Conservation (phyloP, 2,329 filamentous ascomycete species). For the Exophiala sideris region DNA sequence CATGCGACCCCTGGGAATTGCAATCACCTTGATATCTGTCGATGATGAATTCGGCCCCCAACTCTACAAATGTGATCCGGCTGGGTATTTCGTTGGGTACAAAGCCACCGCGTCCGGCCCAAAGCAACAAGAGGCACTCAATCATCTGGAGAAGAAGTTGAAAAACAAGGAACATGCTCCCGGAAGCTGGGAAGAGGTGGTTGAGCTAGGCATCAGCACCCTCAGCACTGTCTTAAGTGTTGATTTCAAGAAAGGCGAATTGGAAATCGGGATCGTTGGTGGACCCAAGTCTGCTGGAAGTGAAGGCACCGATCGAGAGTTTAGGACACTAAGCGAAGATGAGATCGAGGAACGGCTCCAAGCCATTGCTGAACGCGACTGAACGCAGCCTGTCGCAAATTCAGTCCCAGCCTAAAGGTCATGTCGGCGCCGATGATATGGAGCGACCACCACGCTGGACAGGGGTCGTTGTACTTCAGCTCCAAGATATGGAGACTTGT, state of each 20-base stretch:
- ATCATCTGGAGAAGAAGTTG: conserved; percentile 98
- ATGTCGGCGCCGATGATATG: conserved; percentile 4
- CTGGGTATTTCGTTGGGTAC: conserved; percentile 97
- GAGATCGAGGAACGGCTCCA: conserved; percentile 98
- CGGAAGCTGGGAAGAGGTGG: conserved; percentile 93
- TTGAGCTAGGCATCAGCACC: conserved; percentile 92
- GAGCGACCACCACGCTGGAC: conserved; percentile 25
- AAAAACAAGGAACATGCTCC: conserved; percentile 97
- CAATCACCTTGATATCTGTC: conserved; percentile 89
- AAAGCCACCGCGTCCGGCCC: conserved; percentile 96
- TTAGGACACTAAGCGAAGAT: conserved; percentile 88
- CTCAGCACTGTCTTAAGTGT: conserved; percentile 95
- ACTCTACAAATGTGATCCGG: conserved; percentile 97
- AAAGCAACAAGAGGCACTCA: conserved; percentile 97
- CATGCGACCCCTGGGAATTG: conserved; percentile 96
- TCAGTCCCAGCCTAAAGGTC: not conserved
- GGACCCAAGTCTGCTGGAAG: conserved; percentile 78
- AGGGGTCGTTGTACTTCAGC: conserved; percentile 18
- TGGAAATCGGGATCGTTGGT: conserved; percentile 96
- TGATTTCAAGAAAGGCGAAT: conserved; percentile 99
- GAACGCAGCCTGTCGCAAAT: conserved; percentile 8
- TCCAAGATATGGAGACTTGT: conserved; percentile 9
- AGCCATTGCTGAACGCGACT: conserved; percentile 98
- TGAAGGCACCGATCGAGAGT: conserved; percentile 73
- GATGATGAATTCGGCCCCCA: conserved; percentile 91